A percentile compares a stretch with the other conserved stretches of the same genome.
These are phyloP conservation scores for Peniophora sp. DNA, from an alignment of 1,284 basidiomycete genomes.

Conservation along the genomic window DNA sequence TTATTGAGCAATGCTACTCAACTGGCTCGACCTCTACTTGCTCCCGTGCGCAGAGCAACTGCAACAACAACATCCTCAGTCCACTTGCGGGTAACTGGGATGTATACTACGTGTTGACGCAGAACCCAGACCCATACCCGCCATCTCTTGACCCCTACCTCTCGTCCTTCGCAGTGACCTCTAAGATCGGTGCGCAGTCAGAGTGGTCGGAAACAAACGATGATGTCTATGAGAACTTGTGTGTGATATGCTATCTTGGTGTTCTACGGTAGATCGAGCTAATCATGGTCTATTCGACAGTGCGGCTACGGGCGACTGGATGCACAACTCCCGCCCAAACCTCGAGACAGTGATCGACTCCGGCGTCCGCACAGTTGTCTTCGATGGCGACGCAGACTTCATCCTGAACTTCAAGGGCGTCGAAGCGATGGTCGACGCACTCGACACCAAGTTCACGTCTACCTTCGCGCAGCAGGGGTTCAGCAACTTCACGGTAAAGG, in stretches of 20 bases:
- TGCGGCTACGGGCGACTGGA: constrained; percentile 54
- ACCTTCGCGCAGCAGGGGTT: constrained; percentile 32
- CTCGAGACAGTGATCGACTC: constrained; percentile 54
- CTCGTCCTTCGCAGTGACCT: constrained; percentile 20
- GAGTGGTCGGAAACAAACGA: constrained; percentile 38
- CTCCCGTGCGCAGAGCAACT: constrained; percentile 44
- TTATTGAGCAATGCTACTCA: constrained; percentile 47
- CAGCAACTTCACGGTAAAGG: constrained; percentile 41
- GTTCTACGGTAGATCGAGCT: too few relatives aligned
- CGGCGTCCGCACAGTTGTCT: constrained; percentile 46
- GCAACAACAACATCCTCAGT: constrained; percentile 44
- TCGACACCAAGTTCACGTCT: constrained; percentile 32
- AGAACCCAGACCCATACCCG: constrained; percentile 48
- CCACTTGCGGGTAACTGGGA: constrained; percentile 40
- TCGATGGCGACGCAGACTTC: constrained; percentile 54
- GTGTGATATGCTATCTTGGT: too few relatives aligned
- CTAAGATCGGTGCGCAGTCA: constrained; percentile 41
- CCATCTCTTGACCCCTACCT: constrained; percentile 39
- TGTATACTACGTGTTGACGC: constrained; percentile 44
- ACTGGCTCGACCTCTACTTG: constrained; percentile 39
- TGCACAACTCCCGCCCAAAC: constrained; percentile 46
- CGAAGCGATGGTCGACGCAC: constrained; percentile 48
- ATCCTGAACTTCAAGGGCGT: constrained; percentile 54
- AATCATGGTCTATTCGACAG: too few relatives aligned
- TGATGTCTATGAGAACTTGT: constrained; percentile 45